Percentiles rank a stretch among this genome's conserved stretches.
These are phyloP conservation scores for Tillandsia fasciculata DNA, from an alignment of 176 grass and related monocot species.

Conservation along the genomic window DNA sequence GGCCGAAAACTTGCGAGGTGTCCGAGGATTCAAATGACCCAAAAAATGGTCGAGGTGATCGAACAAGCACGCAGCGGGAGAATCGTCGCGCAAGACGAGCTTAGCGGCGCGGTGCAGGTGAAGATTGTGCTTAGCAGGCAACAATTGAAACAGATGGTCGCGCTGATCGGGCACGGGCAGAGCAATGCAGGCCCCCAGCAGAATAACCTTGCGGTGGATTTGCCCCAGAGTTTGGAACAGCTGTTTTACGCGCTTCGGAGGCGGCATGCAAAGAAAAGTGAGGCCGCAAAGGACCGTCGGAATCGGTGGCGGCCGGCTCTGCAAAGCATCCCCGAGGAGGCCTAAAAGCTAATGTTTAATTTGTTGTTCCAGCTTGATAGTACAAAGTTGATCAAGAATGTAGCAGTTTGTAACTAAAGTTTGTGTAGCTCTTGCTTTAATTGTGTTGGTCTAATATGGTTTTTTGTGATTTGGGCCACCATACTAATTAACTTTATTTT, in stretches of 20 bases:
- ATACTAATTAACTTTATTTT: no score
- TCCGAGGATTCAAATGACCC: conserved; percentile 45
- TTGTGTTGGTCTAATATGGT: no score
- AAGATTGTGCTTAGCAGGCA: conserved; percentile 72
- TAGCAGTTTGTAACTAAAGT: no score
- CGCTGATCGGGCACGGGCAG: not conserved
- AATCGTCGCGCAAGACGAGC: not conserved
- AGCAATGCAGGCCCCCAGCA: not conserved
- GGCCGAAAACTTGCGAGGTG: conserved; percentile 31
- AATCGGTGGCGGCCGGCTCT: conserved; percentile 17
- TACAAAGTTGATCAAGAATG: no score
- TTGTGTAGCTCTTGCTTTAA: no score
- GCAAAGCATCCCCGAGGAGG: conserved; percentile 25
- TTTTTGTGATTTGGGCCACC: no score
- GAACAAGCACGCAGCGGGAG: conserved; percentile 37
- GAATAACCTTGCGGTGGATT: not conserved
- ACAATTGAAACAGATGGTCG: conserved; percentile 55
- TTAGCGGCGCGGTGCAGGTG: conserved; percentile 31
- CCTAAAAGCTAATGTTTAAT: not conserved
- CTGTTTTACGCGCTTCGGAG: not conserved
- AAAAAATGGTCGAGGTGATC: conserved; percentile 39
- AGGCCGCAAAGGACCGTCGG: not conserved
- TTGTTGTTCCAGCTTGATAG: not conserved
- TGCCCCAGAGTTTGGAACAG: conserved; percentile 6
- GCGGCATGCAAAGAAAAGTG: not conserved